Evolutionary conservation across 2,329 filamentous ascomycete species (phyloP), one percentile per base, ranked within the genome.

Genomic region (Aspergillaceae sp.): DNA sequence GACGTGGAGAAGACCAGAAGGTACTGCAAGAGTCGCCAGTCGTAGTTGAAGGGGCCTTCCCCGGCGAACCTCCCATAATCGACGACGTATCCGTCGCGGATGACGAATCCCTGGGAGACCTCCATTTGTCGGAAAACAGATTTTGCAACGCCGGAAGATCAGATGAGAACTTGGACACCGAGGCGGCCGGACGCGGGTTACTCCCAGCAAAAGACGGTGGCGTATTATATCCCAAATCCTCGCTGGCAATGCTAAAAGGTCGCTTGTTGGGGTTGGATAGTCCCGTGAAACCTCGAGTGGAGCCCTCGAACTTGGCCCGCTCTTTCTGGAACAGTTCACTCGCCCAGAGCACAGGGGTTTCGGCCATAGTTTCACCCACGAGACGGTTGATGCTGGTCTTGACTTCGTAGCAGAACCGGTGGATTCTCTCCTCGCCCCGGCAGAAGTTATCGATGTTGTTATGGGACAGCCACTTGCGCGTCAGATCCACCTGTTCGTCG

Each of bases 401-500:
- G 29, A 97, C 79, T 63, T 97, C 92, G 54, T 89, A 86, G 61
- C 85, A 92, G 65, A 98, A 92, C 7, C 90, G 82, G 63, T 97
- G 92, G 33, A 98, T 91, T 43, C 92, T 76, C 67, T 98, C 92
- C 63, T 98, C 92, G 4, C 91, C 92, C 55, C 83, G 84, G 68
- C 92, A 98, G 55, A 97, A 91, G 60, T 95, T 95, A 63, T 94
- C 88, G 30, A 97, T 84, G 9, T 82, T 82, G 52, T 83, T 84
- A 54, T 86, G 81, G 42, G 85, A 81, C 44, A 97, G 74, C 88
- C 91, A 98, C 46, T 82, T 80, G 19, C 78, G 73, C 0, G 89
- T 95, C 54, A 89, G 82, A 43, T 94, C 87, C 0, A 90, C 84
- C 64, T 97, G 92, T 46, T 95, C 88, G 61, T 97, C 91, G n/a